Evolutionary conservation across 345 rosid genomes (phyloP), one percentile per base, ranked within the genome.

Genomic region (Combretum micranthum): DNA sequence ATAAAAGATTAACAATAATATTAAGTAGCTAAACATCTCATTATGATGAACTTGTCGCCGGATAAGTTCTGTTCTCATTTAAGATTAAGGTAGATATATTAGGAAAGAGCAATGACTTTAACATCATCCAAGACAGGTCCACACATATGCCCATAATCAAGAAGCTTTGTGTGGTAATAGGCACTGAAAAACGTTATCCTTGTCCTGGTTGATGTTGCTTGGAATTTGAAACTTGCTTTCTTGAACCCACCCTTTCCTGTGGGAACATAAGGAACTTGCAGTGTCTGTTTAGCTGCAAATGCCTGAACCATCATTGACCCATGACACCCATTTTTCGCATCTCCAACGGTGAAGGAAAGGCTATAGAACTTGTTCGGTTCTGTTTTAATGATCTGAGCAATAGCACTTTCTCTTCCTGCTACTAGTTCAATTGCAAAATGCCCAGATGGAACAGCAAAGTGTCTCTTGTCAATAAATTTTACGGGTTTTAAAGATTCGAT

Each of bases 81-180:
- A 32, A 32, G 39, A 32, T 3, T 4, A 4, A 32, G 39, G 9
- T 32, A 32, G 39, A 32, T 4, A 32, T 32, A 32, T 32, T 32
- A 32, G 9, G 17, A 1, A 21, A 72, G 20, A 15, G 64, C 44
- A 45, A 72, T 47, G 49, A 81, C 93, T 0, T 48, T 60, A 49
- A 90, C 87, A 73, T 77, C 76, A 47, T 90, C 96, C 69, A 90
- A 68, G 2, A 90, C 83, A 63, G 97, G 94, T 17, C 97, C 97
- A 51, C 97, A 90, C 75, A 90, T 69, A 0, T 85, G 88, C 25
- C 87, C 97, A 57, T 22, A 85, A 68, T 87, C 97, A 44, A 77
- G 64, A 13, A 83, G 61, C 71, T 82, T 87, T 0, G 86, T 83
- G 60, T 90, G 97, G 64, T 90, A 90, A 65, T 75, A 72, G 0